A percentile compares a stretch with the other conserved stretches of the same genome.
phyloP scores from a whole-genome alignment of 345 rosid genomes.

The Pistacia vera region DNA sequence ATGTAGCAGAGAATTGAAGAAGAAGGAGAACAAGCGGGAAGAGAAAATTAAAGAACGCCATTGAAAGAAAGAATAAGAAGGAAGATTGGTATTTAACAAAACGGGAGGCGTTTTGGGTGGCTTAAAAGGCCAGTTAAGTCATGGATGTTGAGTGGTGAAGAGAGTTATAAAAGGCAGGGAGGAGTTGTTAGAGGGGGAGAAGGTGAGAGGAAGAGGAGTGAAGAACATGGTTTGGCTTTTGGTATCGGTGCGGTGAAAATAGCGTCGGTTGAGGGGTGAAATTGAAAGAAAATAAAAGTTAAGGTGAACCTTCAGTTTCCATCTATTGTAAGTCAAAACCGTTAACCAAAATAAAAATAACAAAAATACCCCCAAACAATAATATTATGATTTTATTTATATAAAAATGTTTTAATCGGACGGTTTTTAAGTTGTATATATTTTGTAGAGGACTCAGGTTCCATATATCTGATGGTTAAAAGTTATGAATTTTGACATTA shows the following conservation, averaged over 20 bases:
- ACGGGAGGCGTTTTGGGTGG: constrained; percentile 3
- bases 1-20: constrained; percentile 17
- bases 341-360: too few relatives aligned
- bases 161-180: background rate
- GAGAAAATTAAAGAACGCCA: constrained; percentile 6
- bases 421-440: too few relatives aligned
- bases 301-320: too few relatives aligned
- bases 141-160: background rate
- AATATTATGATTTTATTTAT: too few relatives aligned
- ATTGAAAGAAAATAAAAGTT: background rate
- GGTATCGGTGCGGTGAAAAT: constrained; percentile 10
- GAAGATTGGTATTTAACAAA: background rate
- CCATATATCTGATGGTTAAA: too few relatives aligned
- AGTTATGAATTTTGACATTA: too few relatives aligned
- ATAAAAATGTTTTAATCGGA: too few relatives aligned
- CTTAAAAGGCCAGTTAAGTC: constrained; percentile 18
- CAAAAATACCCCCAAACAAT: too few relatives aligned
- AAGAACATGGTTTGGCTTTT: background rate
- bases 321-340: too few relatives aligned
- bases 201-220: background rate
- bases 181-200: background rate
- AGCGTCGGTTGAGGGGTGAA: constrained; percentile 27
- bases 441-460: too few relatives aligned
- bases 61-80: background rate
- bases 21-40: constrained; percentile 9